These are phyloP conservation scores for Flaveria trinervia DNA, from an alignment of 129 eudicot genomes.

Conservation along the genomic window DNA sequence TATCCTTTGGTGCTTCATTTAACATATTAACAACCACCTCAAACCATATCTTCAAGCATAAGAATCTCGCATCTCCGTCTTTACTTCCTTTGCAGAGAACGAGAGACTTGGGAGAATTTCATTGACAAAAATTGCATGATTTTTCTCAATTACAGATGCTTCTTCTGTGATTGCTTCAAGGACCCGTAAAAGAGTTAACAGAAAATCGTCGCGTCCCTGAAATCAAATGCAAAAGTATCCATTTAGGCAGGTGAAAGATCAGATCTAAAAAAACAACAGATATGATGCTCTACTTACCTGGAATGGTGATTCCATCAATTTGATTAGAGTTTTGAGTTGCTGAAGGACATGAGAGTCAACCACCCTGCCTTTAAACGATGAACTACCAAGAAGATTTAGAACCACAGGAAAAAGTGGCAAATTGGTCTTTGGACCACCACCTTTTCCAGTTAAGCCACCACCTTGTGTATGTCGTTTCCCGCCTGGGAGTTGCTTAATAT, in stretches of 20 bases:
- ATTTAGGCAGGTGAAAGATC: not conserved
- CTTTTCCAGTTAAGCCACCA: constrained; percentile 55
- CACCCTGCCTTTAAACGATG: constrained; percentile 65
- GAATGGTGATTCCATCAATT: constrained; percentile 72
- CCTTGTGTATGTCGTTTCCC: constrained; percentile 68
- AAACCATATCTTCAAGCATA: constrained; percentile 90
- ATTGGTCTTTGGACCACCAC: constrained; percentile 58
- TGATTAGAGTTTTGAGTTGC: constrained; percentile 71
- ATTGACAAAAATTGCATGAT: constrained; percentile 45
- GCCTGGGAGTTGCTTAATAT: constrained; percentile 74
- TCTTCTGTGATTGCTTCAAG: constrained; percentile 81
- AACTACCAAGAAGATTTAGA: constrained; percentile 74
- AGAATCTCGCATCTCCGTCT: constrained; percentile 90
- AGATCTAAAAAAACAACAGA: not conserved
- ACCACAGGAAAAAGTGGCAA: constrained; percentile 85
- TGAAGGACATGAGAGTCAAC: constrained; percentile 62
- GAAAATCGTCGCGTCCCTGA: constrained; percentile 98
- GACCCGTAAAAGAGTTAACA: constrained; percentile 68
- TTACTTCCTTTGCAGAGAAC: constrained; percentile 75
- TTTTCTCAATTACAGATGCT: constrained; percentile 51
- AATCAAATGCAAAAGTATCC: constrained; percentile 17
- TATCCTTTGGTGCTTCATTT: constrained; percentile 46
- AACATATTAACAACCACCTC: constrained; percentile 66
- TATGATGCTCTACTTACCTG: constrained; percentile 52
- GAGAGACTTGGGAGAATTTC: constrained; percentile 83